phyloP scores from a whole-genome alignment of 129 eudicot genomes.

The Chrysanthemum makinoi region DNA sequence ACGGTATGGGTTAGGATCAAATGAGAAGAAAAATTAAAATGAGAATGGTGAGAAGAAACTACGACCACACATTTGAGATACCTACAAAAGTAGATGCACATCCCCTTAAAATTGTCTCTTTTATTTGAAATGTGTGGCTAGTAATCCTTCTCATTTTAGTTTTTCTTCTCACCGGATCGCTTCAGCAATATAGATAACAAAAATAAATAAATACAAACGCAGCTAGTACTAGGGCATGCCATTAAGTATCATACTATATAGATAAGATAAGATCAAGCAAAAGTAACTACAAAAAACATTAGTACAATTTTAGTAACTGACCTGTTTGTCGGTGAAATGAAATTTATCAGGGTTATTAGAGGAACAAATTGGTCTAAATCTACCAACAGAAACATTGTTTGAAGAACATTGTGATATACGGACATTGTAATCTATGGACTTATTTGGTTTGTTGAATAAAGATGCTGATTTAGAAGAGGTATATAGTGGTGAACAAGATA shows the following conservation, averaged over 20 bases:
- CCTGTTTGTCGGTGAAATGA: conserved; percentile 47
- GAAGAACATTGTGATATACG: conserved; percentile 16
- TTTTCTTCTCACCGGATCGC: no score
- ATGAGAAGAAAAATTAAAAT: no score
- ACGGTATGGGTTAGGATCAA: no score
- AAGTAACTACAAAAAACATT: background rate
- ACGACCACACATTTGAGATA: no score
- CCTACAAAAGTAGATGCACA: no score
- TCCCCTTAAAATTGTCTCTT: no score
- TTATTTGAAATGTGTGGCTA: no score
- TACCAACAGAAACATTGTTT: conserved; percentile 20
- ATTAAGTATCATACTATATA: background rate
- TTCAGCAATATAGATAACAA: no score
- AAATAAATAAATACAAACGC: background rate
- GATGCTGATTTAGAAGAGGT: conserved; percentile 27
- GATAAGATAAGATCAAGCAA: background rate
- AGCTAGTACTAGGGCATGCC: background rate
- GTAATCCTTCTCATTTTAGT: no score
- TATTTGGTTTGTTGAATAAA: conserved; percentile 14
- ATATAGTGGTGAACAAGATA: conserved; percentile 48
- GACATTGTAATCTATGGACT: conserved; percentile 24
- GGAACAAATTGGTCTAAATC: conserved; percentile 43
- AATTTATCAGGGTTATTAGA: conserved; percentile 28
- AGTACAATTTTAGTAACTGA: conserved; percentile 7
- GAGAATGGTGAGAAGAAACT: no score